Conservation (phyloP, 225 moss, liverwort and hornwort genomes). For the Lunularia cruciata region DNA sequence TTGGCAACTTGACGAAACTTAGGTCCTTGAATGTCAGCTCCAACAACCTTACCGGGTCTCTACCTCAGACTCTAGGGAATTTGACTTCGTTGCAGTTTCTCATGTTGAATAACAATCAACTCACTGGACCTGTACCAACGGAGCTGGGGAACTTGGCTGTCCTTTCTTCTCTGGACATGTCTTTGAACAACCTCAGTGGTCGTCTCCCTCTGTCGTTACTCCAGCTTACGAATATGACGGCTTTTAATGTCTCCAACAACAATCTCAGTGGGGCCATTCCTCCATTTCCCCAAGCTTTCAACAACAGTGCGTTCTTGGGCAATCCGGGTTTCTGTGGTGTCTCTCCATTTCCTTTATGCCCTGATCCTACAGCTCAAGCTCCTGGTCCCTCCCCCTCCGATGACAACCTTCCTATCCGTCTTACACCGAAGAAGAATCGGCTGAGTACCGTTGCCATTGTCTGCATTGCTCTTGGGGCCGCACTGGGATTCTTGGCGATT, state of each 20-base stretch:
- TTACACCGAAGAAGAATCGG: constrained; percentile 27
- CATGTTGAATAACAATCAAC: constrained; percentile 29
- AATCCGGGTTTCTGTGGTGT: constrained; percentile 64
- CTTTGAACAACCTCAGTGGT: constrained; percentile 37
- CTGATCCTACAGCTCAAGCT: constrained; percentile 27
- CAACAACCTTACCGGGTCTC: constrained; percentile 39
- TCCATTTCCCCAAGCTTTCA: constrained; percentile 22
- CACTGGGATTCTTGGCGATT: constrained; percentile 48
- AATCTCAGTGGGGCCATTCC: constrained; percentile 32
- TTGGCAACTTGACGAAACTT: constrained; percentile 54
- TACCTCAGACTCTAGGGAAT: constrained; percentile 32
- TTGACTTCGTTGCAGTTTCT: constrained; percentile 26
- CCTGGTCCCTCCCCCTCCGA: constrained; percentile 20
- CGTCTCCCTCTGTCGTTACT: constrained; percentile 29
- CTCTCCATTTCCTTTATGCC: constrained; percentile 51
- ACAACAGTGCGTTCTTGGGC: constrained; percentile 60
- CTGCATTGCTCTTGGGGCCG: constrained; percentile 54
- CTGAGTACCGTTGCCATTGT: constrained; percentile 37
- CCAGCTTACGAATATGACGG: constrained; percentile 43
- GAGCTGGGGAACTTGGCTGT: constrained; percentile 40
- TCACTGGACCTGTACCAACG: constrained; percentile 48
- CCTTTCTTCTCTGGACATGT: constrained; percentile 46
- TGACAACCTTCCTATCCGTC: not conserved
- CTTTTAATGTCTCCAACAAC: constrained; percentile 28
- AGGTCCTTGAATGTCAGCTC: constrained; percentile 57